A percentile compares a stretch with the other conserved stretches of the same genome.
phyloP scores from a whole-genome alignment of 331 rosid genomes.

The Pyracantha coccinea region DNA sequence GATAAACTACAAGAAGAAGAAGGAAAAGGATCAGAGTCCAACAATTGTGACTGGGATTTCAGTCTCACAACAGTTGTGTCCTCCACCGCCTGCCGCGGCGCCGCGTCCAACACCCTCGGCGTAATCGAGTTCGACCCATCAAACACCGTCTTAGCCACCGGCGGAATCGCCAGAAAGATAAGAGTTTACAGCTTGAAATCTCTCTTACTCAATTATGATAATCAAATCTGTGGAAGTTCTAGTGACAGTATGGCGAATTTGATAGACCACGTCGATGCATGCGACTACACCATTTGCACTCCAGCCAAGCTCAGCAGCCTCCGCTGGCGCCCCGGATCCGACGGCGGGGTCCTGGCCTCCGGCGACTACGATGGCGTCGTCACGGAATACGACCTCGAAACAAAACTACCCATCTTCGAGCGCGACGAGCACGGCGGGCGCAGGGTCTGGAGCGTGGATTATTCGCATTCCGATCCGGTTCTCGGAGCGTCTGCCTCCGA shows the following conservation, averaged over 20 bases:
- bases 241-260: background rate
- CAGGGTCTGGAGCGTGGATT: conserved; percentile 59
- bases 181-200: conserved; percentile 26
- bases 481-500: conserved; percentile 59
- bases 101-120: conserved; percentile 43
- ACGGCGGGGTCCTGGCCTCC: conserved; percentile 33
- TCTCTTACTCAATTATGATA: conserved; percentile 1
- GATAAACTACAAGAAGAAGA: conserved; percentile 1
- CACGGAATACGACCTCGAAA: conserved; percentile 50
- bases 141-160: conserved; percentile 39
- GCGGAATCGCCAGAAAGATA: conserved; percentile 54
- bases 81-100: conserved; percentile 15
- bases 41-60: conserved; percentile 40
- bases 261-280: conserved; percentile 33
- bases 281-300: conserved; percentile 38
- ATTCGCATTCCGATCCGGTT: conserved; percentile 29
- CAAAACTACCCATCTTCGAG: conserved; percentile 37
- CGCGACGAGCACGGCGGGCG: conserved; percentile 71
- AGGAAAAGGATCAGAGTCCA: background rate
- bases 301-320: conserved; percentile 69
- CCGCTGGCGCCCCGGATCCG: conserved; percentile 42
- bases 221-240: background rate
- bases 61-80: conserved; percentile 35
- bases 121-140: conserved; percentile 52
- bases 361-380: conserved; percentile 68